These are phyloP conservation scores for Talaromyces wortmannii DNA, from an alignment of 495 filamentous ascomycete species.

Conservation along the genomic window DNA sequence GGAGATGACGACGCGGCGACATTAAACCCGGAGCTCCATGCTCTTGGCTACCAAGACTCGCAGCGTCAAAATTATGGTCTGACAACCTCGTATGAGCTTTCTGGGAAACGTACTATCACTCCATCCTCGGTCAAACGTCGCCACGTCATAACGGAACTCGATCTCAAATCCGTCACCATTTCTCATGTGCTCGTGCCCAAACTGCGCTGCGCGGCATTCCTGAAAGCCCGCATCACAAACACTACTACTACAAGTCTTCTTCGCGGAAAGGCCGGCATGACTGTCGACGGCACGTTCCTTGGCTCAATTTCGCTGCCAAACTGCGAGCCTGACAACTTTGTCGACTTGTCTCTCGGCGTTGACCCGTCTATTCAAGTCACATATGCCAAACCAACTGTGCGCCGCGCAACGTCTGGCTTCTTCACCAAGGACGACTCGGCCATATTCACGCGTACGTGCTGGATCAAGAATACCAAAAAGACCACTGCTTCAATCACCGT, in stretches of 20 bases:
- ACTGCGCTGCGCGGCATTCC: constrained; percentile 57
- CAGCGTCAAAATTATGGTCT: constrained; percentile 40
- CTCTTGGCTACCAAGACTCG: constrained; percentile 22
- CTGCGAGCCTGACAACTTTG: constrained; percentile 52
- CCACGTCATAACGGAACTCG: constrained; percentile 36
- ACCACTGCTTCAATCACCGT: constrained; percentile 45
- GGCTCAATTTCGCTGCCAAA: constrained; percentile 52
- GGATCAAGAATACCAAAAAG: constrained; percentile 52
- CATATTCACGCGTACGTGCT: constrained; percentile 49
- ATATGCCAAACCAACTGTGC: constrained; percentile 57
- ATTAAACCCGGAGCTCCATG: neutral
- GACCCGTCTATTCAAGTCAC: constrained; percentile 55
- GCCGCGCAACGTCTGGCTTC: constrained; percentile 41
- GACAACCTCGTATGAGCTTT: constrained; percentile 57
- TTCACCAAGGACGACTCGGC: constrained; percentile 52
- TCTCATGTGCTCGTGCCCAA: constrained; percentile 57
- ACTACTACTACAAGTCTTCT: constrained; percentile 51
- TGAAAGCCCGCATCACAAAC: constrained; percentile 58
- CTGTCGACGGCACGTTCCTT: constrained; percentile 63
- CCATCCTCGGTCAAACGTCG: constrained; percentile 31
- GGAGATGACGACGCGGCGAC: neutral
- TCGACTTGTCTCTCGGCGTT: constrained; percentile 57
- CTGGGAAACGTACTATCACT: constrained; percentile 39
- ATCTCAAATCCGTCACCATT: constrained; percentile 24
- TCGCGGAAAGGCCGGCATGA: constrained; percentile 53